Evolutionary conservation across 768 basidiomycete genomes (phyloP).

Genomic region (Agaricus subrufescens): DNA sequence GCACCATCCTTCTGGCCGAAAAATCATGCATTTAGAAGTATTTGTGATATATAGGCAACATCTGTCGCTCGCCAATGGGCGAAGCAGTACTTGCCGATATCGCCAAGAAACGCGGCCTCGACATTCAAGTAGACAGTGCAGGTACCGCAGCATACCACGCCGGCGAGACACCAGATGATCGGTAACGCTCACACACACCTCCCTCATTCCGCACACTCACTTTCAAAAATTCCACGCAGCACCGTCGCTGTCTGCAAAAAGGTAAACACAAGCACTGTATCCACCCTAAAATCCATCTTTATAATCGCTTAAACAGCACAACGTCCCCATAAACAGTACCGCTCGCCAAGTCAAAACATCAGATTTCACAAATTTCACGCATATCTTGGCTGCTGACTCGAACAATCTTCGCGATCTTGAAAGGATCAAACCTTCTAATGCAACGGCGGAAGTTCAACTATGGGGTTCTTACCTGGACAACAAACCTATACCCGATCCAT

Average conservation of each 20-base stretch:
- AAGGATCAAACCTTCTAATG: conserved; percentile 41
- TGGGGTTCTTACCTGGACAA: conserved; percentile 78
- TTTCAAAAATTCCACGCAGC: conserved; percentile 28
- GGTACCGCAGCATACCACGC: conserved; percentile 84
- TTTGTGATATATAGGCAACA: conserved; percentile 49
- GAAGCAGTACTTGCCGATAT: conserved; percentile 78
- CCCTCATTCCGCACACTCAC: not conserved
- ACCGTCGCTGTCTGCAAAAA: conserved; percentile 68
- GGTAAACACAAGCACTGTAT: conserved; percentile 29
- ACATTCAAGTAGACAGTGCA: conserved; percentile 74
- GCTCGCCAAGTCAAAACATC: conserved; percentile 61
- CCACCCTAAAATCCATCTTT: not conserved
- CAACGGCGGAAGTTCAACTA: conserved; percentile 64
- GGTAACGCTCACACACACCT: conserved; percentile 29
- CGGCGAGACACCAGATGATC: conserved; percentile 78
- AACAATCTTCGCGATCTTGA: conserved; percentile 65
- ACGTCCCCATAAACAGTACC: conserved; percentile 62
- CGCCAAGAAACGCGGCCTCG: conserved; percentile 59
- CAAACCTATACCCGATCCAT: conserved; percentile 78
- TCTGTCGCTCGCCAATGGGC: conserved; percentile 90
- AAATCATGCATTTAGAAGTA: not conserved
- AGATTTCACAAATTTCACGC: conserved; percentile 75
- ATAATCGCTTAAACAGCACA: conserved; percentile 42
- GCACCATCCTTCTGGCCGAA: not conserved
- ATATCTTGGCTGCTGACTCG: conserved; percentile 84